Conservation (phyloP, 495 filamentous ascomycete species). For the Acidomyces sp. region DNA sequence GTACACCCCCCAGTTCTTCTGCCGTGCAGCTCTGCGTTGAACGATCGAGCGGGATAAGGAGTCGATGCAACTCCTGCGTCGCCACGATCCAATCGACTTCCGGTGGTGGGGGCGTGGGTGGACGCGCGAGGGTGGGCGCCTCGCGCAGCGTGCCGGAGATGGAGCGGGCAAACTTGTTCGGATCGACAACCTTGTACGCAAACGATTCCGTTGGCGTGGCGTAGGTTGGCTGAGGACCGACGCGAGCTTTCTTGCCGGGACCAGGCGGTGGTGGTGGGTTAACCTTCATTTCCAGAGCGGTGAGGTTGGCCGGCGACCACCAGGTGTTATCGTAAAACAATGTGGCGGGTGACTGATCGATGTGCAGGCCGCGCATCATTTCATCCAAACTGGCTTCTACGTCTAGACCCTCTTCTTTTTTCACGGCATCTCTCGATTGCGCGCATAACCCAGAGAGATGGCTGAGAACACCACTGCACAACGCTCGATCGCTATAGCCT, state of each 20-base stretch:
- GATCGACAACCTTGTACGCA: constrained; percentile 54
- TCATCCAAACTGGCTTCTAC: not conserved
- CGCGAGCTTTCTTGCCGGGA: constrained; percentile 39
- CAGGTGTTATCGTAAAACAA: constrained; percentile 50
- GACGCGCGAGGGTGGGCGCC: constrained; percentile 22
- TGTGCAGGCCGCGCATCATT: constrained; percentile 9
- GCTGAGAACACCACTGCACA: constrained; percentile 76
- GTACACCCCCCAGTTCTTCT: constrained; percentile 55
- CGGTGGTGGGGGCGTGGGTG: constrained; percentile 52
- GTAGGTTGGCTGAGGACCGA: constrained; percentile 49
- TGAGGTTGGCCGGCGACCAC: constrained; percentile 61
- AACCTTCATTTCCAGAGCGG: constrained; percentile 47
- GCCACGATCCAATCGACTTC: constrained; percentile 76
- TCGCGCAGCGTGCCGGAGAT: constrained; percentile 29
- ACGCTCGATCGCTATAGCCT: constrained; percentile 82
- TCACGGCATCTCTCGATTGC: not conserved
- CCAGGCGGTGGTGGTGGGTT: constrained; percentile 35
- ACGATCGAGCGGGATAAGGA: constrained; percentile 62
- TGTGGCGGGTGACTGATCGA: constrained; percentile 1
- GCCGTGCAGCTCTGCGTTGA: constrained; percentile 59
- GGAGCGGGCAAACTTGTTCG: constrained; percentile 42
- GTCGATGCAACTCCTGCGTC: constrained; percentile 63
- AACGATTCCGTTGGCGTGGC: constrained; percentile 66
- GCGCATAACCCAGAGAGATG: constrained; percentile 67
- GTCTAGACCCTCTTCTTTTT: constrained; percentile 24